These are phyloP conservation scores for Pholiota molesta DNA, from an alignment of 768 basidiomycete species.

Conservation along the genomic window DNA sequence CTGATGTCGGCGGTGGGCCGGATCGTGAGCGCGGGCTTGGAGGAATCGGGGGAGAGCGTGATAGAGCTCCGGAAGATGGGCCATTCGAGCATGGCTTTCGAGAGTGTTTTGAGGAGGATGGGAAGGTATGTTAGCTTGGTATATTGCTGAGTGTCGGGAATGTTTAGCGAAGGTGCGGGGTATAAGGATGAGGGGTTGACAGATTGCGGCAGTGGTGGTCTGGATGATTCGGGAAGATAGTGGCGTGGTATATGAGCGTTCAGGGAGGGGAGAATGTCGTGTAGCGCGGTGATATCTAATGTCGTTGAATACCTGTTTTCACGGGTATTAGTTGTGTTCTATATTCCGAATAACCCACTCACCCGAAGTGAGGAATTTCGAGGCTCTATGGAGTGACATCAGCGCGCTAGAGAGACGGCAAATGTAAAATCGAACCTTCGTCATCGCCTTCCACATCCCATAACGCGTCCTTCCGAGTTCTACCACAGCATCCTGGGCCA, in stretches of 20 bases:
- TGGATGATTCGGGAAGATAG: conserved; percentile 35
- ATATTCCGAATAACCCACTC: conserved; percentile 17
- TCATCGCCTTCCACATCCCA: conserved; percentile 92
- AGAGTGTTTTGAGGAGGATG: conserved; percentile 80
- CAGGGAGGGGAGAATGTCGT: conserved; percentile 62
- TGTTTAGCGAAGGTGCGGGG: conserved; percentile 41
- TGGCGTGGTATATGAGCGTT: conserved; percentile 72
- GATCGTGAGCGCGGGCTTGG: conserved; percentile 70
- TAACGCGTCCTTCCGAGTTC: conserved; percentile 78
- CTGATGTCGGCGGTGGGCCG: conserved; percentile 77
- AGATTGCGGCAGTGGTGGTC: conserved; percentile 22
- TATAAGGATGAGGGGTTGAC: conserved; percentile 43
- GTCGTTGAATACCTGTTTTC: conserved; percentile 66
- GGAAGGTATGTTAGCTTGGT: conserved; percentile 80
- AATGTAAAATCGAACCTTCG: conserved; percentile 50
- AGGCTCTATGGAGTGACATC: conserved; percentile 56
- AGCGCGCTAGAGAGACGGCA: neutral
- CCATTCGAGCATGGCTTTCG: conserved; percentile 82
- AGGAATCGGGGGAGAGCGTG: conserved; percentile 38
- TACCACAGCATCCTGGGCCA: conserved; percentile 52
- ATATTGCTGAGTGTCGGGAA: conserved; percentile 60
- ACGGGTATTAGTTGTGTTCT: conserved; percentile 5
- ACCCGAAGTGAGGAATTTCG: conserved; percentile 87
- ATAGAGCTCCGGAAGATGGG: conserved; percentile 81
- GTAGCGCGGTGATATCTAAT: conserved; percentile 73